Percentiles rank a stretch among this genome's conserved stretches.
phyloP scores from a whole-genome alignment of 2,329 filamentous ascomycete genomes.

The Ophiostoma sp. region DNA sequence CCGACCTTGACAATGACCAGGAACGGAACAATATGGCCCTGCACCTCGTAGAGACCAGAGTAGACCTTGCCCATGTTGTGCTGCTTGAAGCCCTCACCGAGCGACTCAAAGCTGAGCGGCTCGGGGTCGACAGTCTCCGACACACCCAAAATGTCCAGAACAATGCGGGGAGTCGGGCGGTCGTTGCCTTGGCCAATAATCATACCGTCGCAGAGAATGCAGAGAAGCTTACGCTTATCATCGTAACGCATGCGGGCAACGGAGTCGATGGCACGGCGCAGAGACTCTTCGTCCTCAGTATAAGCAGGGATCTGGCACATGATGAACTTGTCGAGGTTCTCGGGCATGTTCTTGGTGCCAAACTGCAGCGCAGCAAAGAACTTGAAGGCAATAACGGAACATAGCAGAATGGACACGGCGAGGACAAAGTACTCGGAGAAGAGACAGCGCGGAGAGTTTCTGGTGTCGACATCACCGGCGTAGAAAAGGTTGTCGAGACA shows the following conservation, averaged over 20 bases:
- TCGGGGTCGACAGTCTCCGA: slow-evolving; percentile 91
- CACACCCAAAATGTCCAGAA: slow-evolving; percentile 93
- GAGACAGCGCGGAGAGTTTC: slow-evolving; percentile 76
- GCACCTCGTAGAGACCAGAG: slow-evolving; percentile 93
- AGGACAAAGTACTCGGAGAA: slow-evolving; percentile 89
- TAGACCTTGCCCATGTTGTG: slow-evolving; percentile 99
- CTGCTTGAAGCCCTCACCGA: slow-evolving; percentile 93
- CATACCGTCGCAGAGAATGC: slow-evolving; percentile 96
- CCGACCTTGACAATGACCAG: slow-evolving; percentile 95
- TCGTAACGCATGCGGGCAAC: slow-evolving; percentile 94
- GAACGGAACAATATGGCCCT: slow-evolving; percentile 97
- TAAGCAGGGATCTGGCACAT: slow-evolving; percentile 98
- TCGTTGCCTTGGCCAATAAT: slow-evolving; percentile 99
- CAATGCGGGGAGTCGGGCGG: slow-evolving; percentile 87
- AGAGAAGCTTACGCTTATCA: slow-evolving; percentile 92
- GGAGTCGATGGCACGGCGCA: slow-evolving; percentile 94
- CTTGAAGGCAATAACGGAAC: slow-evolving; percentile 83
- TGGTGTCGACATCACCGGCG: slow-evolving; percentile 83
- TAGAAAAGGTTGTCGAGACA: slow-evolving; percentile 96
- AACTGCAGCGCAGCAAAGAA: slow-evolving; percentile 96
- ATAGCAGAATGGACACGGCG: slow-evolving; percentile 74
- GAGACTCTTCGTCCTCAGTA: slow-evolving; percentile 95
- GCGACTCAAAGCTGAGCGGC: slow-evolving; percentile 90
- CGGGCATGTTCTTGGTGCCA: slow-evolving; percentile 80
- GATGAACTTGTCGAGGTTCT: slow-evolving; percentile 96